Evolutionary conservation across 1,284 basidiomycete species (phyloP).

Genomic region (Neotropicomus parvogracilis): DNA sequence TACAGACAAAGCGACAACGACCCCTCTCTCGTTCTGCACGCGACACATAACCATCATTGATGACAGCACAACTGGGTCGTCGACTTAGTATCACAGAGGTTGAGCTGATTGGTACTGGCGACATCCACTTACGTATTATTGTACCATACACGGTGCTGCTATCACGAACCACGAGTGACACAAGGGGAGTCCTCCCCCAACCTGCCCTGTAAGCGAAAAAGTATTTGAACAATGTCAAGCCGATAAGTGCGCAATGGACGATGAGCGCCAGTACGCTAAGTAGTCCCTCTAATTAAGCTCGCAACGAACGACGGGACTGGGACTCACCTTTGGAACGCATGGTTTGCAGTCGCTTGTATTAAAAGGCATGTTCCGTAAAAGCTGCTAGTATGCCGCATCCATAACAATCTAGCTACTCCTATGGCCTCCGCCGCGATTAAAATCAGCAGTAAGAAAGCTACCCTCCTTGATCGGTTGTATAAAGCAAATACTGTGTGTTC

Average conservation of each 20-base stretch:
- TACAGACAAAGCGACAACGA: constrained; percentile 20
- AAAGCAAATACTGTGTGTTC: constrained; percentile 17
- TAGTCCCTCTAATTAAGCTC: not conserved
- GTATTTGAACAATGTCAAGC: constrained; percentile 22
- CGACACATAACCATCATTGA: constrained; percentile 7
- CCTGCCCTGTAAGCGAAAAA: constrained; percentile 8
- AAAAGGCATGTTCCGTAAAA: constrained; percentile 18
- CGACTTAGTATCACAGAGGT: constrained; percentile 1
- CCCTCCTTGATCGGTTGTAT: constrained; percentile 19
- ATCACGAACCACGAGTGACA: constrained; percentile 24
- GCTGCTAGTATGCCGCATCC: not conserved
- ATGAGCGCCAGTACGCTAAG: constrained; percentile 16
- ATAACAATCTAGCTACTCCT: constrained; percentile 7
- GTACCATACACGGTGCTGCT: constrained; percentile 12
- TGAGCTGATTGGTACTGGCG: not conserved
- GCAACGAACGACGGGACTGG: not conserved
- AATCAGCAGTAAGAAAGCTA: constrained; percentile 9
- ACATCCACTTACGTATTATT: constrained; percentile 8
- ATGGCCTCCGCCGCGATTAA: constrained; percentile 16
- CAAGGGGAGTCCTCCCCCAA: constrained; percentile 17
- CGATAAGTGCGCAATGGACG: constrained; percentile 20
- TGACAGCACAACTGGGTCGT: constrained; percentile 11
- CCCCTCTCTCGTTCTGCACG: constrained; percentile 10
- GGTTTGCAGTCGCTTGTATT: not conserved
- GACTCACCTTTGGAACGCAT: constrained; percentile 13